These are phyloP conservation scores for Aspergillus ellipticus DNA, from an alignment of 495 filamentous ascomycete species.

Conservation along the genomic window DNA sequence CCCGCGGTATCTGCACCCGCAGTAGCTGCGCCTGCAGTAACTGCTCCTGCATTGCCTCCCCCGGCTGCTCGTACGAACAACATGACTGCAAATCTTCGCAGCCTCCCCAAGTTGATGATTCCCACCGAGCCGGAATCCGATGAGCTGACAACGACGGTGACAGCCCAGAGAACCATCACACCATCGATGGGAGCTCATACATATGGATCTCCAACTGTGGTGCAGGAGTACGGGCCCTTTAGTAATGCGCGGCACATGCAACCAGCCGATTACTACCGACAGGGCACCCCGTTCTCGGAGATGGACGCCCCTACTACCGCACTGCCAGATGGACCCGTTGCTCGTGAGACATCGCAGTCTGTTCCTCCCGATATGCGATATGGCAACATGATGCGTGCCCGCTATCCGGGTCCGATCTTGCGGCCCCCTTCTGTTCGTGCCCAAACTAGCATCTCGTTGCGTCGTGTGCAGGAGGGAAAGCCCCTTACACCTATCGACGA, in stretches of 20 bases:
- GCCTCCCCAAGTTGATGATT: conserved; percentile 56
- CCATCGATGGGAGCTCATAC: conserved; percentile 4
- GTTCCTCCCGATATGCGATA: conserved; percentile 88
- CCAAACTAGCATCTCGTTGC: conserved; percentile 54
- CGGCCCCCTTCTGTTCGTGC: conserved; percentile 49
- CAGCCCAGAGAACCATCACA: conserved; percentile 18
- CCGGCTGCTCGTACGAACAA: conserved; percentile 32
- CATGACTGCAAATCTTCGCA: conserved; percentile 37
- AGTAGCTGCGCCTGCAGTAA: too few relatives aligned
- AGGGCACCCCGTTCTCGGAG: conserved; percentile 79
- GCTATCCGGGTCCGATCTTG: conserved; percentile 40
- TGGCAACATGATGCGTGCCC: conserved; percentile 19
- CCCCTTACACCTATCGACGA: conserved; percentile 20
- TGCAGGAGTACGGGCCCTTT: conserved; percentile 10
- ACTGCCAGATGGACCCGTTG: conserved; percentile 62
- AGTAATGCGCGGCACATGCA: neutral
- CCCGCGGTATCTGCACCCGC: neutral
- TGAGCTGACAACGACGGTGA: conserved; percentile 14
- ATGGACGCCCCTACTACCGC: conserved; percentile 86
- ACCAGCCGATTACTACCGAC: conserved; percentile 49
- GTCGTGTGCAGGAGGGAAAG: conserved; percentile 51
- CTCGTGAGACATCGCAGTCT: conserved; percentile 74
- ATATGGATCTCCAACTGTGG: conserved; percentile 6
- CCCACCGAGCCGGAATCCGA: conserved; percentile 30
- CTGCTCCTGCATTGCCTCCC: conserved; percentile 22